Percentiles rank a stretch among this genome's conserved stretches.
phyloP scores from a whole-genome alignment of 2,329 filamentous ascomycete genomes.

The Beauveria brongniartii region DNA sequence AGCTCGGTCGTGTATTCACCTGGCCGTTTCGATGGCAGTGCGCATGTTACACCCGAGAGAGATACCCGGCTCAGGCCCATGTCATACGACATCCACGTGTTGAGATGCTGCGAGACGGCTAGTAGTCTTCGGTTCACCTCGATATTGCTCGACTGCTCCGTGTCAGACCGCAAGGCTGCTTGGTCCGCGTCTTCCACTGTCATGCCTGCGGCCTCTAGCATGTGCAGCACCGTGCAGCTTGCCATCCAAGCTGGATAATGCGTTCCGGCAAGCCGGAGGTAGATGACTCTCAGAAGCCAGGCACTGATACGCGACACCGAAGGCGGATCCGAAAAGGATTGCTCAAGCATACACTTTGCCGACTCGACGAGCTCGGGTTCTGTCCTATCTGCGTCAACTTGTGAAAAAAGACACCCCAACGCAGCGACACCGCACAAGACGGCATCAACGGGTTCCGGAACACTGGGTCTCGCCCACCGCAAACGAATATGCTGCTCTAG shows the following conservation, averaged over 20 bases:
- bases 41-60: constrained; percentile 36
- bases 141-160: constrained; percentile 17
- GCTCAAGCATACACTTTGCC: constrained; percentile 38
- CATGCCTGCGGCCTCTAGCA: constrained; percentile 45
- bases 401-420: constrained; percentile 43
- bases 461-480: constrained; percentile 26
- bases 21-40: constrained; percentile 28
- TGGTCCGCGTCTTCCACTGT: constrained; percentile 29
- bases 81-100: constrained; percentile 52
- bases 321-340: constrained; percentile 24
- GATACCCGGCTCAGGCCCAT: constrained; percentile 45
- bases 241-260: constrained; percentile 50
- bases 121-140: constrained; percentile 36
- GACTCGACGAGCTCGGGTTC: constrained; percentile 40
- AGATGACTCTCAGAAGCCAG: constrained; percentile 46
- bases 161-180: constrained; percentile 17
- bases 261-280: constrained; percentile 43
- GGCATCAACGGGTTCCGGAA: constrained; percentile 32
- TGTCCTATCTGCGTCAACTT: constrained; percentile 27
- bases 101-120: constrained; percentile 47
- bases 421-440: constrained; percentile 48
- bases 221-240: constrained; percentile 48
- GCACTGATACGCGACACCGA: constrained; percentile 33
- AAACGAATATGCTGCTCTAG: constrained; percentile 22
- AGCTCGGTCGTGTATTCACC: constrained; percentile 39